phyloP scores from a whole-genome alignment of 768 basidiomycete species.

The Russula vinacea region DNA sequence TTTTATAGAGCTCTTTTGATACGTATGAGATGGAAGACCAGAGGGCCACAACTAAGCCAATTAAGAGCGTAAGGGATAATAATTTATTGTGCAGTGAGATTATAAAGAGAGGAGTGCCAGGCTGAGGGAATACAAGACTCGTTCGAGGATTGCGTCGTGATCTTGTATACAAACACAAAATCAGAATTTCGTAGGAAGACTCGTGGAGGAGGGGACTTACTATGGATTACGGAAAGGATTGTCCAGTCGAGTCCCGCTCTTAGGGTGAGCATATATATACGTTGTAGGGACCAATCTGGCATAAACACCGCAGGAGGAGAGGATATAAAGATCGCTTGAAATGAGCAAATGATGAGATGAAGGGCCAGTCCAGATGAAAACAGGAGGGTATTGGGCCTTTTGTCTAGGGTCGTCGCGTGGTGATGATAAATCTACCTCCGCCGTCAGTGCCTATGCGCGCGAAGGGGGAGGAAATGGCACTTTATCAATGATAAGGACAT shows the following conservation, averaged over 20 bases:
- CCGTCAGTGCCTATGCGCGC: background rate
- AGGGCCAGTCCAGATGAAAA: constrained; percentile 32
- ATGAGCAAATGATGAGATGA: constrained; percentile 27
- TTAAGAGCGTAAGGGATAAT: constrained; percentile 25
- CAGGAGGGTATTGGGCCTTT: constrained; percentile 27
- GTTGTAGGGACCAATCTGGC: constrained; percentile 32
- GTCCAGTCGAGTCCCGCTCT: constrained; percentile 17
- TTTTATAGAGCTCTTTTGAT: constrained; percentile 28
- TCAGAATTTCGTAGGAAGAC: constrained; percentile 3
- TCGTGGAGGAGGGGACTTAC: constrained; percentile 13
- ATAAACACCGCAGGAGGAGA: constrained; percentile 14
- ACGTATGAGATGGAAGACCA: constrained; percentile 30
- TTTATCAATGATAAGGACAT: constrained; percentile 18
- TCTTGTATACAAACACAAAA: constrained; percentile 31
- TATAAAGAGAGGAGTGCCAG: constrained; percentile 31
- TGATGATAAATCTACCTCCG: constrained; percentile 28
- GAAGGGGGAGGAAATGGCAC: background rate
- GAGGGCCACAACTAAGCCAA: constrained; percentile 32
- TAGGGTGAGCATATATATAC: constrained; percentile 22
- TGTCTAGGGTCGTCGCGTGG: constrained; percentile 16
- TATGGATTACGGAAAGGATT: constrained; percentile 20
- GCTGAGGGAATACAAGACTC: constrained; percentile 32
- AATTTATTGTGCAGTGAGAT: constrained; percentile 19
- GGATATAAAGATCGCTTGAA: constrained; percentile 18
- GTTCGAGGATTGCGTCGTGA: constrained; percentile 35